Conservation (phyloP, 2,329 filamentous ascomycete species). For the Aspergillus ustus region DNA sequence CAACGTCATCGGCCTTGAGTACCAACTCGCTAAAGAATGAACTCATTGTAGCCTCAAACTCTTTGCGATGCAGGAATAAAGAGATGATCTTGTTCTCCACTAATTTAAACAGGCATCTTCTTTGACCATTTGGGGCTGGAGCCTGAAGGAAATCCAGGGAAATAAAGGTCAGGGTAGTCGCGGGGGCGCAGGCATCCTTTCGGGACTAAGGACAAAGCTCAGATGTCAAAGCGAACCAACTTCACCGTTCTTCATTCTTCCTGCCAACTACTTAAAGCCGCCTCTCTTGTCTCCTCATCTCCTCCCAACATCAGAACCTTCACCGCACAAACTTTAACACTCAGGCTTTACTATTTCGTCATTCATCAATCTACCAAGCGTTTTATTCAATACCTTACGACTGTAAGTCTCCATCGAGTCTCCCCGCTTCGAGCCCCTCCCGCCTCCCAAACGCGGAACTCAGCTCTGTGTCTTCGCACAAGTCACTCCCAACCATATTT, state of each 20-base stretch:
- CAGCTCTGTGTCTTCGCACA: not conserved
- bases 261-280: constrained; percentile 5
- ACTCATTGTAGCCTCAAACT: not conserved
- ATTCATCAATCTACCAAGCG: not conserved
- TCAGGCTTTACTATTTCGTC: not conserved
- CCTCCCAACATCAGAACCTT: not conserved
- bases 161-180: not conserved
- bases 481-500: not conserved
- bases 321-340: not conserved
- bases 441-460: not conserved
- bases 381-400: not conserved
- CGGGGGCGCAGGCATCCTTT: not conserved
- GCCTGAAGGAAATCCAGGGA: constrained; percentile 6
- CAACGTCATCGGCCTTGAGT: not conserved
- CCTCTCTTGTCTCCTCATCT: not conserved
- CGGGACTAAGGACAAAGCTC: not conserved
- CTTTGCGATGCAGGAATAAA: not conserved
- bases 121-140: constrained; percentile 4
- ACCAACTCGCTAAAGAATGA: not conserved
- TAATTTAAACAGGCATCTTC: not conserved
- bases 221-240: not conserved
- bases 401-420: not conserved
- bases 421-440: not conserved
- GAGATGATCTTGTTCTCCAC: not conserved
- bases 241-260: not conserved